Base-by-base conservation (phyloP, 1,284 basidiomycete species). In the Cerrena zonata region DNA sequence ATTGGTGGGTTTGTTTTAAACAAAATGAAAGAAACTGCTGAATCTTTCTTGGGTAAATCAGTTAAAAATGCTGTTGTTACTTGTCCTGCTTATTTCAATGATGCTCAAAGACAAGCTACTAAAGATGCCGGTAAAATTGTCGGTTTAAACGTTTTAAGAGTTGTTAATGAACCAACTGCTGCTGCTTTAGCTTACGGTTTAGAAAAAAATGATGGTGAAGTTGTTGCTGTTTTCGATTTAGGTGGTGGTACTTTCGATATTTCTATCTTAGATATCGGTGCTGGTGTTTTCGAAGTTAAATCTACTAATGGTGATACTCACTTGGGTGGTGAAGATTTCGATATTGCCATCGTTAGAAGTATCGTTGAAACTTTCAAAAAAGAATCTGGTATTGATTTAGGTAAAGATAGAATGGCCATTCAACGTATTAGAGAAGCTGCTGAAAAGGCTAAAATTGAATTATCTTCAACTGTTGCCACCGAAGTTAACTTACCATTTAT, bases 1-100 rank as follows among this genome's bases (percentile, higher is more conserved):
- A 82, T 94, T 61, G 90, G 85, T 51, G 91, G 94, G 52, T 98
- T 98, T 94, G 82, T 99, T 63, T 75, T 98, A 55, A 77, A 71
- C 56, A 98, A 98, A 81, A 98, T 99, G 94, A 98, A 98, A 84
- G 95, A 98, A 77, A 98, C 92, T 42, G 95, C 95, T 56, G 95
- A 98, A 79, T 91, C 94, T 21, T 97, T 97, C 74, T 86, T 99
- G 53, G 94, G 94, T 59, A 81, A 94, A 69, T 90, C 93, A 71
- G 95, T 99, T 69, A 94, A 91, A 49, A 92, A 99, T 73, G 93
- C 95, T 55, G 94, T 98, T 53, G 92, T 99, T 68, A 98, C 95
- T 39, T 94, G 98, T 64, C 95, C 95, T 51, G 95, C 95, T 49
- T 98, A 98, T 79, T 95, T 96, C 84, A 98, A 98, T 73, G 94